Base-by-base conservation (phyloP, 2,329 filamentous ascomycete species). In the Volutella citrinella region DNA sequence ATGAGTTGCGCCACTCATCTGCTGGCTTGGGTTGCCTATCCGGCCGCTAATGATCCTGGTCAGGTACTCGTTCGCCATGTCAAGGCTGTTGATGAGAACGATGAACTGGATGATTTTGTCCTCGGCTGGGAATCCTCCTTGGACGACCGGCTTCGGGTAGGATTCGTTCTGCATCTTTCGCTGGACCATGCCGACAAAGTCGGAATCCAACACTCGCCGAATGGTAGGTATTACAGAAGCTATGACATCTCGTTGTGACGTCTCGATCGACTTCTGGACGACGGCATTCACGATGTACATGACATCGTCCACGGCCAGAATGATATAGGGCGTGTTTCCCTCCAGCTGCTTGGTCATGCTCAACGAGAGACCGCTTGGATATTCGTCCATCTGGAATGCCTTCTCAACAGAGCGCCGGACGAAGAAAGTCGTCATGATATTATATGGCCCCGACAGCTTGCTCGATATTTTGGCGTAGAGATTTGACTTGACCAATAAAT, bases 231-330 rank as follows among this genome's bases (percentile, higher is more conserved):
- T 66, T 7, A 95, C 85, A 36, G 78, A 86, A 25, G 79, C 78
- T 15, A 95, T 76, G 5, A 95, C 81, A 13, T 82, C 74, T 47
- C 82, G 74, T 57, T 96, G 90, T 3, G 86, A 87, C 1, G 94
- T 97, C 1, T 87, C 84, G 15, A 97, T 70, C 0, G 88, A 86
- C 46, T 91, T 83, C 45, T 94, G 84, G 7, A 97, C 72, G 20
- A 97, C 85, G 31, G 91, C 84, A 57, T 94, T 95, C 57, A 95
- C 87, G 51, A 98, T 96, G 64, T 97, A 98, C 91, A 98, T 97
- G 55, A 97, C 89, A 65, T 96, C 93, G 66, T 98, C 93, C 8
- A 98, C 90, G 1, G 91, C 90, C 3, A 90, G 89, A 26, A 93
- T 91, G 52, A 98, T 95, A 55, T 87, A 94, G 1, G 93, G 93